These are phyloP conservation scores for Henckelia pumila DNA, from an alignment of 257 asterid genomes.

Conservation along the genomic window DNA sequence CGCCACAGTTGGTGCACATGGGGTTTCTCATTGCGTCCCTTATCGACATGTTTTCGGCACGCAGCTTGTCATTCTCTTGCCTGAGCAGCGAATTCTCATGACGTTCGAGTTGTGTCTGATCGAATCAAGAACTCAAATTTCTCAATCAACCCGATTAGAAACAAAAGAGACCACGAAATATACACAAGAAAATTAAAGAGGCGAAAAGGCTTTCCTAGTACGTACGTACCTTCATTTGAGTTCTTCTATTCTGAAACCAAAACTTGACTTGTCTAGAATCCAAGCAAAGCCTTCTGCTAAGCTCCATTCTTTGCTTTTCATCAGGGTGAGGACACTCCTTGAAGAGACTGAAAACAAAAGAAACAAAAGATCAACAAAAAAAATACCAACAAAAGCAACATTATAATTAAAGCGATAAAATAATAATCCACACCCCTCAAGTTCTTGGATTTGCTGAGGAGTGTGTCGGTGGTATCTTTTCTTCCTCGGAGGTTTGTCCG, in stretches of 20 bases:
- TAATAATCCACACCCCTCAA: constrained; percentile 61
- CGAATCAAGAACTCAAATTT: constrained; percentile 24
- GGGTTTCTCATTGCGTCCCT: constrained; percentile 58
- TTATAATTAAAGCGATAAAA: not conserved
- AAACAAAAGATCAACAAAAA: constrained; percentile 3
- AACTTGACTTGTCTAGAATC: constrained; percentile 88
- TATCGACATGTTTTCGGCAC: constrained; percentile 55
- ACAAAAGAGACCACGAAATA: not conserved
- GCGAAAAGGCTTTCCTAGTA: constrained; percentile 17
- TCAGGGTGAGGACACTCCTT: constrained; percentile 99
- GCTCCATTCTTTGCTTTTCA: constrained; percentile 89
- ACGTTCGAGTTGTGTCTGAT: constrained; percentile 56
- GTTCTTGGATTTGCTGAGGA: constrained; percentile 97
- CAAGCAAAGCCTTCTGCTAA: constrained; percentile 72
- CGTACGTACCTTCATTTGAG: constrained; percentile 99
- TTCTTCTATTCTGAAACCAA: constrained; percentile 94
- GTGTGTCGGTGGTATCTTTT: constrained; percentile 98
- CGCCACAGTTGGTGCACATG: constrained; percentile 52
- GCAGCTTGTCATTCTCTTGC: constrained; percentile 54
- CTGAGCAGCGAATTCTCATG: constrained; percentile 52
- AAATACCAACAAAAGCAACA: not conserved
- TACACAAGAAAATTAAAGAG: not conserved
- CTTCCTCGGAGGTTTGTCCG: constrained; percentile 78
- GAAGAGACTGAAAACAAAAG: constrained; percentile 49
- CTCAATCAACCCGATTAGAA: not conserved